Base-by-base conservation (phyloP, 495 filamentous ascomycete species). In the Penicillium salamii region DNA sequence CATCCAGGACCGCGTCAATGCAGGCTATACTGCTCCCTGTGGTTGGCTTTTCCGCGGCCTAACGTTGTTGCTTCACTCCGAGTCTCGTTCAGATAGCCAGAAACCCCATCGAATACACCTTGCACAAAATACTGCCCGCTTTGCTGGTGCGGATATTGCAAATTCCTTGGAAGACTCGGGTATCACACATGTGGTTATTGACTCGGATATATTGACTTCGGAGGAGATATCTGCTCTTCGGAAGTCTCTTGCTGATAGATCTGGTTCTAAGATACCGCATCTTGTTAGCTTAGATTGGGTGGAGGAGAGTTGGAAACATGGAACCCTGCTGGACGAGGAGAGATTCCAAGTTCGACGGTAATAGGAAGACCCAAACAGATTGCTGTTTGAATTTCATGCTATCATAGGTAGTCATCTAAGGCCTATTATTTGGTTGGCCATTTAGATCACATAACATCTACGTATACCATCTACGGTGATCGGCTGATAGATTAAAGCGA, bases 271-370 rank as follows among this genome's bases (percentile, higher is more conserved):
- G 40, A 53, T 90, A 13, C 90, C 92, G 1, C 76, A 91, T 55
- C 66, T 95, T 19, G 87, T 97, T 11, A 81, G 68, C 1, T 54
- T 71, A 19, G 71, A 75, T 15, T 98, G 93, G 93, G 70, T 96
- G 1, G 76, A 82, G 41, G 81, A 90, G 49, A 87, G 88, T 57
- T 95, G 91, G 89, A 69, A 69, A 49, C 85, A 90, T 65, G 76
- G 76, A 48, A 96, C 92, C 7, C 53, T 88, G 36, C 58, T 97
- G 44, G 90, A 97, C 62, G 93, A 97, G 78, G 89, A 91, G 41
- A 49, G 72, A 13, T 32, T 32, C 12, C 65, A 48, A 55, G 62
- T 64, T 44, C 29, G 29, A 11, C 29, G 29, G 29, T 32, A 11
- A 32, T 12, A 7, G 3, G 29, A 3, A 12, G 29, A 13, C 8